Base-by-base conservation (phyloP, 73 alveolate genomes). In the Paramecium biaurelia region DNA sequence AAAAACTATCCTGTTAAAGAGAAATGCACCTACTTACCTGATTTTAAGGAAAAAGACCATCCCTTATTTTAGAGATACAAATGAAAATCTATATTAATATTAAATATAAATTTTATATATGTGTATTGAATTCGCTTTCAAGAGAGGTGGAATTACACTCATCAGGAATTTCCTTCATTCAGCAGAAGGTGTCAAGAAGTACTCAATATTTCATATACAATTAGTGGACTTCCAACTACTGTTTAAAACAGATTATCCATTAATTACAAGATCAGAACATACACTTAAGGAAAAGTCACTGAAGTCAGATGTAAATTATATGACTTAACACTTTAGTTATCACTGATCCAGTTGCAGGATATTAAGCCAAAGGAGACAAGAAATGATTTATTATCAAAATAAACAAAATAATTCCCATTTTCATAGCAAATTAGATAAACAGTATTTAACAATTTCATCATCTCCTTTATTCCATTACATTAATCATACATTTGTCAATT, bases 111-210 rank as follows among this genome's bases (percentile, higher is more conserved):
- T 53, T n/a, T 53, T n/a, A 53, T 79, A 42, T 3, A 79, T 79
- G 90, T 79, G 90, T 34, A 79, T 79, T 53, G 90, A 79, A 45
- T 79, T 30, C 24, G 90, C 90, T 14, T 79, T 79, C 90, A 79
- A 79, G 47, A 79, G 90, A 79, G 90, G 90, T 23, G 90, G 90
- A 43, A 79, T 79, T 20, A 42, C 90, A 38, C 90, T 79, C 21
- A 38, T 79, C 37, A 79, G 90, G n/a, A 79, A 79, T 41, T 79
- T 79, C 90, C 49, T 79, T 26, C 90, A 79, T 45, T 79, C 45
- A 45, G 72, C 90, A 5, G 90, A 79, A 79, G 90, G 90, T 1
- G 90, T 79, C 70, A 42, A 79, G 72, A 79, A 42, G 90, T 79
- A 79, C 9, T 7, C 30, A 53, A 79, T 76, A 43, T 41, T 24